Evolutionary conservation across 805 yeast species (phyloP).

Genomic region (Kuraishia hungarica): DNA sequence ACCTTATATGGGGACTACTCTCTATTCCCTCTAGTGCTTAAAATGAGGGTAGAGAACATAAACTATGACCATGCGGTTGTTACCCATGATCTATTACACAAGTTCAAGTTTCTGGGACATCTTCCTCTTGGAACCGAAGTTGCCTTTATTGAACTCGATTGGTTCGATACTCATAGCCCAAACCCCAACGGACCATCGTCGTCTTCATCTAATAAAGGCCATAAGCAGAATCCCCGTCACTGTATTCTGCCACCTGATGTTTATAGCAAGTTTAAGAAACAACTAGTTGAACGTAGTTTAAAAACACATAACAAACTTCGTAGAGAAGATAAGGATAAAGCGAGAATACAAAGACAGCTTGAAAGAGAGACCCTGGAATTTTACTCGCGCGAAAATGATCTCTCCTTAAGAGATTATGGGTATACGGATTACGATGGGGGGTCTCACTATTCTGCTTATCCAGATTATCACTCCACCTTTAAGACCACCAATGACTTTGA

Average conservation of each 20-base stretch:
- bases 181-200: conserved; percentile 19
- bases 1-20: conserved; percentile 54
- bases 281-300: conserved; percentile 49
- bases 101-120: conserved; percentile 70
- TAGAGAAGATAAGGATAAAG: conserved; percentile 54
- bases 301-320: conserved; percentile 37
- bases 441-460: conserved; percentile 4
- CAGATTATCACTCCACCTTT: conserved; percentile 23
- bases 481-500: conserved; percentile 30
- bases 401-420: conserved; percentile 27
- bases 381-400: conserved; percentile 47
- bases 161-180: conserved; percentile 33
- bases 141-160: conserved; percentile 79
- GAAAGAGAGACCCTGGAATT: conserved; percentile 53
- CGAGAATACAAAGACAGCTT: conserved; percentile 45
- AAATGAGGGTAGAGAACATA: conserved; percentile 61
- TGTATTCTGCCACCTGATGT: conserved; percentile 31
- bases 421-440: conserved; percentile 5
- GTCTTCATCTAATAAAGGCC: too few species aligned
- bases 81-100: conserved; percentile 46
- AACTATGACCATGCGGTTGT: conserved; percentile 50
- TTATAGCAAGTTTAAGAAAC: conserved; percentile 39
- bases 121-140: conserved; percentile 80
- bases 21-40: conserved; percentile 58
- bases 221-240: conserved; percentile 6